A percentile compares a stretch with the other conserved stretches of the same genome.
Evolutionary conservation across 2,329 filamentous ascomycete species (phyloP).

Genomic region (Talaromyces sp.): DNA sequence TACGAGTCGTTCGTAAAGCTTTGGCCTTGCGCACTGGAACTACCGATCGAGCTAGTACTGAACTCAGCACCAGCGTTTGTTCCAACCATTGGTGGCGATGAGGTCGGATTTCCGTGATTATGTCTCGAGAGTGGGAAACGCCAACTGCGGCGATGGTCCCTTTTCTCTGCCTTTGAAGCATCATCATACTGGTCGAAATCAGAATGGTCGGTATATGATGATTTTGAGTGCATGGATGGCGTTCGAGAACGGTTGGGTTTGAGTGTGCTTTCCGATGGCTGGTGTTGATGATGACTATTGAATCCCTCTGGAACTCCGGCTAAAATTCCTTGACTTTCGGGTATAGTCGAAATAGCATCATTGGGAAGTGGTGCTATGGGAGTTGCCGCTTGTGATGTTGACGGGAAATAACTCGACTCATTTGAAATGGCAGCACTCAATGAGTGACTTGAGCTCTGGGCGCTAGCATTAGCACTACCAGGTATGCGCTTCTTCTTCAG

Average conservation of each 20-base stretch:
- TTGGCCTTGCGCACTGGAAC: slow-evolving; percentile 48
- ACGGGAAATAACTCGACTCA: slow-evolving; percentile 43
- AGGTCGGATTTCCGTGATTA: slow-evolving; percentile 35
- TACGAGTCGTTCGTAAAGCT: slow-evolving; percentile 45
- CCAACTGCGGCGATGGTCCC: slow-evolving; percentile 69
- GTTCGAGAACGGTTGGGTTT: slow-evolving; percentile 69
- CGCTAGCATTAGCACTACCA: slow-evolving; percentile 74
- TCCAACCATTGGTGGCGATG: slow-evolving; percentile 44
- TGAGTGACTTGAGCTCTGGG: slow-evolving; percentile 83
- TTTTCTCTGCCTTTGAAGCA: slow-evolving; percentile 52
- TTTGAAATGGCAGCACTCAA: slow-evolving; percentile 45
- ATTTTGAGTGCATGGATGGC: slow-evolving; percentile 69
- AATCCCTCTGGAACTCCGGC: slow-evolving; percentile 19
- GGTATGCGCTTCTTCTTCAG: slow-evolving; percentile 81
- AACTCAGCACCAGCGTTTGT: slow-evolving; percentile 61
- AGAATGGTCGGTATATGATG: slow-evolving; percentile 71
- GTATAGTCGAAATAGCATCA: slow-evolving; percentile 14
- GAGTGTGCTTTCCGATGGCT: slow-evolving; percentile 51
- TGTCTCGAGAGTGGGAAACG: slow-evolving; percentile 58
- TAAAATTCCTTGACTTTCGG: background rate
- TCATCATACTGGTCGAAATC: slow-evolving; percentile 74
- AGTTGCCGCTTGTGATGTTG: slow-evolving; percentile 24
- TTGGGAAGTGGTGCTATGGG: slow-evolving; percentile 28
- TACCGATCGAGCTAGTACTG: slow-evolving; percentile 66
- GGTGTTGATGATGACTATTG: slow-evolving; percentile 32